phyloP scores from a whole-genome alignment of 768 basidiomycete species.

The Leccinum aurantiacum region DNA sequence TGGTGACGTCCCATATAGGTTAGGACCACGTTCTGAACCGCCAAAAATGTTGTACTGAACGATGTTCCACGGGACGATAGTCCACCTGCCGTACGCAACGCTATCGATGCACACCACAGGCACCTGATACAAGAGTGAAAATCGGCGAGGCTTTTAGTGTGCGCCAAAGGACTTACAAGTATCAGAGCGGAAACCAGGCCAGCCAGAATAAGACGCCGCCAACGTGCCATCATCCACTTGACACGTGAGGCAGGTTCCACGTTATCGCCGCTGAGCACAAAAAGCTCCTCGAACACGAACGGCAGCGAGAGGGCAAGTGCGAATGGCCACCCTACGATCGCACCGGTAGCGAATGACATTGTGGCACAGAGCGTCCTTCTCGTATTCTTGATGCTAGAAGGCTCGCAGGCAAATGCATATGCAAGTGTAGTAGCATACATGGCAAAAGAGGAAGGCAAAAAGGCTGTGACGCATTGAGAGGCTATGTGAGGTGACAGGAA shows the following conservation, averaged over 20 bases:
- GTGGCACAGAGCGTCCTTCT: conserved; percentile 66
- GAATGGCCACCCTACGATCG: conserved; percentile 96
- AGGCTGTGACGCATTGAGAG: conserved; percentile 50
- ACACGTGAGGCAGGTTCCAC: conserved; percentile 45
- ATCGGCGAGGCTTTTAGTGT: not conserved
- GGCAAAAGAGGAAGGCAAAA: conserved; percentile 93
- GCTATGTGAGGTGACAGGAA: not conserved
- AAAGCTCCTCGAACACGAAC: conserved; percentile 88
- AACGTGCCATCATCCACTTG: conserved; percentile 63
- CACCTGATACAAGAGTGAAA: conserved; percentile 49
- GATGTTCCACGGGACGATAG: conserved; percentile 91
- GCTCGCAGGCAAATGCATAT: conserved; percentile 63
- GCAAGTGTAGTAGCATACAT: conserved; percentile 88
- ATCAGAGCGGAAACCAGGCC: conserved; percentile 59
- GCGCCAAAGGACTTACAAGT: conserved; percentile 46
- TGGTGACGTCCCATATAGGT: conserved; percentile 90
- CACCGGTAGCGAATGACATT: conserved; percentile 72
- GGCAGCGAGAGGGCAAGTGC: conserved; percentile 84
- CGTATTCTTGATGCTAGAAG: conserved; percentile 52
- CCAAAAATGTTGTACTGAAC: conserved; percentile 92
- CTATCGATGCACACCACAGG: conserved; percentile 85
- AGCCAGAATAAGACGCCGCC: conserved; percentile 53
- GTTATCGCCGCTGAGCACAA: conserved; percentile 68
- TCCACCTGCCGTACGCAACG: conserved; percentile 76
- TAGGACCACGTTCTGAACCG: conserved; percentile 74